Evolutionary conservation across 495 filamentous ascomycete species (phyloP), one percentile per base, ranked within the genome.

Genomic region (Hyaloscypha bicolor): DNA sequence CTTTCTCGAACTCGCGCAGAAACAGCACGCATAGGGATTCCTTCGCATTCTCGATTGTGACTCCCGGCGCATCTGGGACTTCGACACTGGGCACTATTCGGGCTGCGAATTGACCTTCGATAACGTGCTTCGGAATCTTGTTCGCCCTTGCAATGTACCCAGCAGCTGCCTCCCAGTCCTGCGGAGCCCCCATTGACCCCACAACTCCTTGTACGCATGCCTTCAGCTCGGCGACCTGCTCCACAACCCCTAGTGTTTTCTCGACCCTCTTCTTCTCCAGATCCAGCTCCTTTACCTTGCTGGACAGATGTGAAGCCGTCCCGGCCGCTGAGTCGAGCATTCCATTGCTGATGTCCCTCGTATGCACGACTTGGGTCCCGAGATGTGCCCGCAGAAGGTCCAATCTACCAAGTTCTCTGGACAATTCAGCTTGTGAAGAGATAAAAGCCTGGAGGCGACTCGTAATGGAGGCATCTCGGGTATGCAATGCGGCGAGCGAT

Each of bases 141-240:
- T 86, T 84, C 5, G 96, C 93, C 12, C 95, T 88, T 60, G 89
- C 86, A 52, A 98, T 83, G 76, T 97, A 98, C 39, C 85, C 90
- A 48, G 95, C 95, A 4, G 95, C 95, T 1, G 90, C 94, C 79
- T 99, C 95, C 96, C 96, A 99, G 78, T 98, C 96, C 77, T 99
- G 95, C 48, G 96, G 91, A 2, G 93, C 95, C 14, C 95, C 96
- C 95, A 99, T 98, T 51, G 91, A 94, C 21, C 93, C 94, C 16
- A 92, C 87, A 31, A 98, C 93, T n/a, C 95, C 96, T 22, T 97
- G 86, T 51, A 98, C 92, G 73, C 95, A 99, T 8, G 94, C 88
- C 77, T 97, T 97, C 57, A 99, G 89, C 79, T 99, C 95, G 9
- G 92, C 89, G 6, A 99, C 96, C 76, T 97, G 94, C 73, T 97